Evolutionary conservation across 441 rosid genomes (phyloP).

Genomic region (Adansonia gregorii): DNA sequence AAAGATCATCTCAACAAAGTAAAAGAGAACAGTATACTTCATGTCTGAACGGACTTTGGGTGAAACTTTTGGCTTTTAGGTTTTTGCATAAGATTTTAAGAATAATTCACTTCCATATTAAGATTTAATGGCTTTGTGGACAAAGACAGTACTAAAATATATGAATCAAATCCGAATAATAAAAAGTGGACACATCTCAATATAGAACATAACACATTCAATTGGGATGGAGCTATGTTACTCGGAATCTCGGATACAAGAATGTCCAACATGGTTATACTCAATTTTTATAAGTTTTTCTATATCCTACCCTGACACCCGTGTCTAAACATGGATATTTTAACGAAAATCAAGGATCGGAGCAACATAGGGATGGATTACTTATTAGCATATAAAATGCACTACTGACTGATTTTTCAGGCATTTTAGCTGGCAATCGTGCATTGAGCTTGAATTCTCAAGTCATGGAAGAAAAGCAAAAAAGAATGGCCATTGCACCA

Average conservation of each 20-base stretch:
- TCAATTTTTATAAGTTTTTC: too few relatives aligned
- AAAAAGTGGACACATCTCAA: neutral
- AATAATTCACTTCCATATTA: neutral
- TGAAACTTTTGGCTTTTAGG: neutral
- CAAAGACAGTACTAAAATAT: neutral
- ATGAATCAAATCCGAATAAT: neutral
- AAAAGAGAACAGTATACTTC: slow-evolving; percentile 1
- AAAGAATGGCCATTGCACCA: neutral
- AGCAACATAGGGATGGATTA: neutral
- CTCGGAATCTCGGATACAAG: too few relatives aligned
- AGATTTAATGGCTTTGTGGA: neutral
- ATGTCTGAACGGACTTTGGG: neutral
- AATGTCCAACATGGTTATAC: too few relatives aligned
- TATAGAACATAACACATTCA: neutral
- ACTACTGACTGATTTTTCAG: neutral
- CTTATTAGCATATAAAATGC: neutral
- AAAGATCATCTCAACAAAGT: neutral
- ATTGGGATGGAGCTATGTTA: neutral
- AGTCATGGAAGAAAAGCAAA: slow-evolving; percentile 3
- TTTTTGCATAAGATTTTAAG: neutral
- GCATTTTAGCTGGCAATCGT: too few relatives aligned
- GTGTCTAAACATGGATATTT: too few relatives aligned
- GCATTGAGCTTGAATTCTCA: slow-evolving; percentile 16
- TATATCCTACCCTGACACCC: too few relatives aligned
- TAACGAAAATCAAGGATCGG: too few relatives aligned